Percentiles rank a stretch among this genome's conserved stretches.
phyloP scores from a whole-genome alignment of 208 protist species.

The Trypanosoma theileri region DNA sequence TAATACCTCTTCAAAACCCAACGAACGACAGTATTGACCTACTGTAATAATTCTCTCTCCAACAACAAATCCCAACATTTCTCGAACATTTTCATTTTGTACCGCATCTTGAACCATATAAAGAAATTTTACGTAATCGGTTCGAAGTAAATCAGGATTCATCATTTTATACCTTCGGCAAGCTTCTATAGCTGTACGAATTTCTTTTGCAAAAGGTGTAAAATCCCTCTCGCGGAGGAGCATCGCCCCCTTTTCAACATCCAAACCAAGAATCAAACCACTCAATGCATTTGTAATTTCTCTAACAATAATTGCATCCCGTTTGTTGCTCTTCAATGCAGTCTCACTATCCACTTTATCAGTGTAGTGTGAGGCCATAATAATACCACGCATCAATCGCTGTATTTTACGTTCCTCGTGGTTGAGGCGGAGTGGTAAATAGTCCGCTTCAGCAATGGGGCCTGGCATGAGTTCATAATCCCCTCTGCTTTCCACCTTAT shows the following conservation, averaged over 20 bases:
- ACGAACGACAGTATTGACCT: conserved; percentile 50
- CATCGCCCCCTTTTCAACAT: conserved; percentile 55
- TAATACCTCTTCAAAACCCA: conserved; percentile 62
- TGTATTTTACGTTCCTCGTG: conserved; percentile 83
- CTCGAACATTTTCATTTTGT: conserved; percentile 60
- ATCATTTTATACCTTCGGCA: conserved; percentile 93
- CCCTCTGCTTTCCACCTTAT: background rate
- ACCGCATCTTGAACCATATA: conserved; percentile 92
- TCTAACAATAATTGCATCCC: conserved; percentile 64
- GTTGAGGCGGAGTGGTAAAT: conserved; percentile 87
- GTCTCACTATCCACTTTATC: conserved; percentile 84
- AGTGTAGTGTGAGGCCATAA: conserved; percentile 90
- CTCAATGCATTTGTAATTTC: conserved; percentile 84
- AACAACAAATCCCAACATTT: conserved; percentile 79
- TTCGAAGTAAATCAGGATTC: conserved; percentile 93
- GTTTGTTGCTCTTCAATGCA: conserved; percentile 59
- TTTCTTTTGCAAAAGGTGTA: conserved; percentile 60
- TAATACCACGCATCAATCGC: conserved; percentile 84
- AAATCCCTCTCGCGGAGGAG: conserved; percentile 71
- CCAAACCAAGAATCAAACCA: conserved; percentile 78
- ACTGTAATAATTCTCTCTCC: conserved; percentile 82
- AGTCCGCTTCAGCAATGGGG: conserved; percentile 74
- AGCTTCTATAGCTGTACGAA: conserved; percentile 75
- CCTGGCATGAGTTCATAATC: conserved; percentile 78
- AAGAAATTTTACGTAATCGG: conserved; percentile 92